Evolutionary conservation across 2,329 filamentous ascomycete species (phyloP), one percentile per base, ranked within the genome.

Genomic region (Lecanicillium sp.): DNA sequence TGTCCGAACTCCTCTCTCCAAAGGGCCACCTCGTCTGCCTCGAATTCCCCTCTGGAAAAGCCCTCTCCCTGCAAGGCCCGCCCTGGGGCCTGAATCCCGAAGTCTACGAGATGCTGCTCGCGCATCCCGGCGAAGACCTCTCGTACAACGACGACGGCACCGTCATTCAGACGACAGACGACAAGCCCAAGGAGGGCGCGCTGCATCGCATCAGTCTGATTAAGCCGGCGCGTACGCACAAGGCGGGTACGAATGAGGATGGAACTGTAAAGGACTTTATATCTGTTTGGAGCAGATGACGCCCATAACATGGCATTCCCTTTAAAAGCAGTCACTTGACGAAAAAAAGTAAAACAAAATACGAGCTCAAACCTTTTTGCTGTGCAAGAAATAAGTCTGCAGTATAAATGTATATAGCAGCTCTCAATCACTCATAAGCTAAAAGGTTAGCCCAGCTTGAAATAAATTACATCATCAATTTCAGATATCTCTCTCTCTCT

Each of bases 11-110:
- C 29, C 61, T 81, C 20, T 48, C 58, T 15, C 63, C 64, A 5
- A 54, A 48, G 17, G 75, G 75, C 16, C 63, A 68, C 28, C 62
- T 82, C 18, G 54, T 81, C 37, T 80, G 77, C 59, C 71, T 94
- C 44, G 86, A 94, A 56, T 94, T 83, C 56, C 87, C 87, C 9
- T 78, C 81, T 1, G 71, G 75, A 44, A 92, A 89, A 56, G 69
- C 76, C 30, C 71, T 80, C 9, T 67, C 66, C 9, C 67, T 71
- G 9, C 70, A 70, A 9, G 86, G 87, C 0, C 86, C 87, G 11
- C 86, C 87, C 2, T 89, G 76, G 70, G 77, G 79, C 7, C 61
- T 85, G 29, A 73, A 76, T 11, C 72, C 83, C 1, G 72, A 78
- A 43, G 73, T 84, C 19, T 92, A 94, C 57, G 64, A 78, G 50